phyloP scores from a whole-genome alignment of 345 rosid species.

The Acer yangbiense region DNA sequence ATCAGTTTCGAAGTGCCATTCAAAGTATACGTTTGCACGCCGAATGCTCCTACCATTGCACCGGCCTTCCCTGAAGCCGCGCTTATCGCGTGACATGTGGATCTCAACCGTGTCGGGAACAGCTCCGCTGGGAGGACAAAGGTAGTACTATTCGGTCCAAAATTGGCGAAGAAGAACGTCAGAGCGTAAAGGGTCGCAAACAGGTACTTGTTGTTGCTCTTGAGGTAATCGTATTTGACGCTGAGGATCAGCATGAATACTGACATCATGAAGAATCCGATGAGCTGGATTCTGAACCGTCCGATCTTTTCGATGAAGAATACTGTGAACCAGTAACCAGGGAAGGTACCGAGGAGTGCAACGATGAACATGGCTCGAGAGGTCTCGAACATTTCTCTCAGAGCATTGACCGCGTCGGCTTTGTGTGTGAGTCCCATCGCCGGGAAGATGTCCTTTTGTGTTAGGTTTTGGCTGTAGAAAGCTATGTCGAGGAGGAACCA shows the following conservation, averaged over 20 bases:
- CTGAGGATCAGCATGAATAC: constrained; percentile 47
- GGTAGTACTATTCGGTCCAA: constrained; percentile 62
- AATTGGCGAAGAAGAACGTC: constrained; percentile 63
- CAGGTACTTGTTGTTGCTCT: constrained; percentile 18
- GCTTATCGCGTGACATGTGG: constrained; percentile 63
- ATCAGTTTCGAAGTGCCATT: constrained; percentile 15
- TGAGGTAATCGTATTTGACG: constrained; percentile 39
- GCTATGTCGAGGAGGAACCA: constrained; percentile 67
- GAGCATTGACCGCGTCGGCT: constrained; percentile 27
- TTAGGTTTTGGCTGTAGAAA: constrained; percentile 55
- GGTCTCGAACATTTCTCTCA: constrained; percentile 42
- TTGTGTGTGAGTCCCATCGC: constrained; percentile 29
- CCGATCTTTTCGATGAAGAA: constrained; percentile 49
- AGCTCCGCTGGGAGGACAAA: constrained; percentile 62
- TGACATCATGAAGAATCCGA: constrained; percentile 66
- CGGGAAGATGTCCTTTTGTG: constrained; percentile 60
- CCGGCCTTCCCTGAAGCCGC: constrained; percentile 65
- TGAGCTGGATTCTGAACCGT: constrained; percentile 46
- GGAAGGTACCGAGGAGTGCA: constrained; percentile 51
- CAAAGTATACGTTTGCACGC: constrained; percentile 42
- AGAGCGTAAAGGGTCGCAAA: constrained; percentile 46
- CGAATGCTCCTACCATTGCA: constrained; percentile 55
- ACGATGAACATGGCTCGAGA: constrained; percentile 55
- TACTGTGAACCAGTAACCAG: constrained; percentile 70
- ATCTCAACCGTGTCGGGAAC: constrained; percentile 51